Evolutionary conservation across 352 stramenopile species (phyloP), one percentile per base, ranked within the genome.

Genomic region (Thalassiosira livingstoniorum): DNA sequence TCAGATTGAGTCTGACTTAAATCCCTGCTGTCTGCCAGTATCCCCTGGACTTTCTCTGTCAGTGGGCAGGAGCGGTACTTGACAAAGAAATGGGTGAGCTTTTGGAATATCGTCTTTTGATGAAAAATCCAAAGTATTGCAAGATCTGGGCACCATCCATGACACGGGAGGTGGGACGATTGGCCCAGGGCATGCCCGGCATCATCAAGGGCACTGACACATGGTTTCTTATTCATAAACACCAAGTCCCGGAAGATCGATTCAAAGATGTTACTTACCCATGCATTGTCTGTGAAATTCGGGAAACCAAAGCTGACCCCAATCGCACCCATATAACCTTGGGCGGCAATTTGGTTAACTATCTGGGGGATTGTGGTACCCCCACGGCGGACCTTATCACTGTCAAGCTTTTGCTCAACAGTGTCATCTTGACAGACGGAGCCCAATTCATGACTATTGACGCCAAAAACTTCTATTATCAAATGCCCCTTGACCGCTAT

Each of bases 271-370:
- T 75, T 32, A 87, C 82, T 1, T 88, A 91, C 47, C 32, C 37
- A 7, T 42, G 63, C 27, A 65, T 86, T 27, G 76, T 88, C 2
- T 78, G 60, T 32, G 34, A 57, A 45, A n/a, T 70, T 1, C 43
- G 58, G 13, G 57, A 63, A 2, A 7, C 86, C 23, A 91, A 91
- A 60, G 61, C 45, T 5, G 60, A 87, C 27, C 27, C 43, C 4
- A 57, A 78, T 15, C 69, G 70, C 29, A 68, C 81, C 0, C 64
- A 72, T 1, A 55, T 78, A 13, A 88, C 80, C 5, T 65, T 85
- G 0, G 85, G 75, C 21, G 81, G 74, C 21, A 66, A 88, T 43
- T 55, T 34, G 1, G 71, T 90, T 21, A 60, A 85, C 37, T 89
- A 86, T 42, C 42, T 35, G 2, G 61, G 45, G 1, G 60, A 78